Evolutionary conservation across 2,329 filamentous ascomycete species (phyloP), one percentile per base, ranked within the genome.

Genomic region (Xylariaceae sp.): DNA sequence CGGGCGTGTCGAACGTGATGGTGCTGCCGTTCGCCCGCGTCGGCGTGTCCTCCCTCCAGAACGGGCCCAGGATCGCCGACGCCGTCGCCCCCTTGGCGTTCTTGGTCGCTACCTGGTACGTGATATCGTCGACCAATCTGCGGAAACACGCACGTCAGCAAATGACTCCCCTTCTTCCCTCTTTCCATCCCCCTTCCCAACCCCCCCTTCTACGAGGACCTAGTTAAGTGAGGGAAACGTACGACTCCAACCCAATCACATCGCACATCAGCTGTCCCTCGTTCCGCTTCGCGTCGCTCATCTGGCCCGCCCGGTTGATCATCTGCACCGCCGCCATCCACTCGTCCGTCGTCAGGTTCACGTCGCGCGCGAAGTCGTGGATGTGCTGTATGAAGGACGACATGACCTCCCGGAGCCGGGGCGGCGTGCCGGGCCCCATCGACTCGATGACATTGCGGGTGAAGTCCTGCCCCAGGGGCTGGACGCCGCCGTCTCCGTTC

Each of bases 41-140:
- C 4, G 88, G 87, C 0, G 87, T 80, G 52, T 89, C 76, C 33
- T 79, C 74, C 4, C 87, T 77, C 78, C 87, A 94, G 68, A 95
- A 95, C 1, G 89, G 89, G 0, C 89, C 89, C 0, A 95, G 76
- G 50, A 95, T 89, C 31, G 88, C 81, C 3, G 85, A 86, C 2
- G 86, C 78, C 4, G 87, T 93, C 9, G 81, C 30, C 6, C 70
- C 33, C 74, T 70, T 16, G 79, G 36, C 3, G 34, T 24, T 15
- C 17, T 32, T 28, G 36, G 22, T 29, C 74, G 38, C 22, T 11
- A 6, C 22, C 6, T 26, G 22, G 22, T 26, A 26, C 22, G 22
- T 26, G 22, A 26, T 26, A 26, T 26, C 22, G 22, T 26, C 22
- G 6, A 26, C 22, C 22, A 26, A 26, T 11, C 22, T 26, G 22